Percentiles rank a stretch among this genome's conserved stretches.
phyloP scores from a whole-genome alignment of 768 basidiomycete genomes.

The Royoungia palumana region DNA sequence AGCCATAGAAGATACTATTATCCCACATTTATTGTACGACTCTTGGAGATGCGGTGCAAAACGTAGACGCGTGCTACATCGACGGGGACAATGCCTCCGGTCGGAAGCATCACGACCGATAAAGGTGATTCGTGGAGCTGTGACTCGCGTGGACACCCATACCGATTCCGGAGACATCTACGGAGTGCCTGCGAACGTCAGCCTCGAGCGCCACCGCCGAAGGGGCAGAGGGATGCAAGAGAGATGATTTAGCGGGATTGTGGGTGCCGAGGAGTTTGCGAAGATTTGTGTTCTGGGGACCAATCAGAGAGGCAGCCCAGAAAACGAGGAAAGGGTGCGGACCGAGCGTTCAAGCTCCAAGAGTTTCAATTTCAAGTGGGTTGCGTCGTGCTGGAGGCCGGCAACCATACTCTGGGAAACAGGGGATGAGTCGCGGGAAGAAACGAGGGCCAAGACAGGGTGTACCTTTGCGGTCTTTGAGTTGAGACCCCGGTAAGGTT shows the following conservation, averaged over 20 bases:
- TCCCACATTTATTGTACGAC: conserved; percentile 19
- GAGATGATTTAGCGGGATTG: conserved; percentile 13
- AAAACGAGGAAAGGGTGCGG: conserved; percentile 4
- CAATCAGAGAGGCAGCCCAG: not conserved
- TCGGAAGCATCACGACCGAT: conserved; percentile 3
- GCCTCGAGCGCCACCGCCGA: conserved; percentile 31
- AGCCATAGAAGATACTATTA: conserved; percentile 10
- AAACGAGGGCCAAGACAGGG: not conserved
- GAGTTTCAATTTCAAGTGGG: conserved; percentile 56
- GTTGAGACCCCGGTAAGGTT: conserved; percentile 67
- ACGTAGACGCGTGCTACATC: not conserved
- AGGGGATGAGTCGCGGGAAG: not conserved
- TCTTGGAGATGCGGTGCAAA: conserved; percentile 1
- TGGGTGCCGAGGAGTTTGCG: conserved; percentile 30
- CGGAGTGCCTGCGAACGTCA: conserved; percentile 33
- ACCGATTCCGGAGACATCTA: conserved; percentile 31
- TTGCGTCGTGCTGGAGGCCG: conserved; percentile 63
- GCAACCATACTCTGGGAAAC: conserved; percentile 64
- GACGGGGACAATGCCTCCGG: too few species aligned
- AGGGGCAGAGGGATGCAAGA: conserved; percentile 23
- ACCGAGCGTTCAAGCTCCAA: conserved; percentile 70
- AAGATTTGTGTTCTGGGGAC: conserved; percentile 28
- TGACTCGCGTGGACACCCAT: conserved; percentile 24
- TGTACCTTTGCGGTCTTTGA: conserved; percentile 71
- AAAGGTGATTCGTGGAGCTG: not conserved